Conservation (phyloP, 768 basidiomycete genomes). For the Pisolithus tinctorius region DNA sequence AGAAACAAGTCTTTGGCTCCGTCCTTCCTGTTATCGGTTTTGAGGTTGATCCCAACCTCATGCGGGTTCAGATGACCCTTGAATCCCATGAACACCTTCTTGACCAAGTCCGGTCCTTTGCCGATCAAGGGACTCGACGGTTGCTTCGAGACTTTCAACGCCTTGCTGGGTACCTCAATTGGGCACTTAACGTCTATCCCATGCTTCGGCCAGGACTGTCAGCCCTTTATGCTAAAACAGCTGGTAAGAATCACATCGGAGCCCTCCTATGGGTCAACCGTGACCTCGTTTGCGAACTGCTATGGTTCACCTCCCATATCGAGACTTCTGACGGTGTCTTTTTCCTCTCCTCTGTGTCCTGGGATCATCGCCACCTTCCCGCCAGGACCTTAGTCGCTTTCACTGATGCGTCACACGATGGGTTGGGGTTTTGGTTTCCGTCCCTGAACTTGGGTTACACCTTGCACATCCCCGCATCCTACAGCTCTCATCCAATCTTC, state of each 20-base stretch:
- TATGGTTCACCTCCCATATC: conserved; percentile 28
- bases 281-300: not conserved
- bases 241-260: conserved; percentile 12
- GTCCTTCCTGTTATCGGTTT: conserved; percentile 33
- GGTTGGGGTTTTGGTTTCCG: conserved; percentile 22
- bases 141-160: conserved; percentile 21
- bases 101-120: conserved; percentile 7
- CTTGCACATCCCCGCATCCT: no score
- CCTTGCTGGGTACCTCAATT: conserved; percentile 34
- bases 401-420: conserved; percentile 20
- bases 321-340: conserved; percentile 12
- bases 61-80: conserved; percentile 16
- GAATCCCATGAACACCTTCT: conserved; percentile 15
- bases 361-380: conserved; percentile 4
- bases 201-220: conserved; percentile 27
- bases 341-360: conserved; percentile 11
- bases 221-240: conserved; percentile 29
- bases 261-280: conserved; percentile 5
- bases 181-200: conserved; percentile 35
- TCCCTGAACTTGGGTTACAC: conserved; percentile 12
- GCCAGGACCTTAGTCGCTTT: not conserved
- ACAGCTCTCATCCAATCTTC: conserved; percentile 25
- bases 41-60: conserved; percentile 21
- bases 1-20: conserved; percentile 24
- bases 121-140: not conserved